Percentiles rank a stretch among this genome's conserved stretches.
These are phyloP conservation scores for Luzula sylvatica DNA, from an alignment of 176 grass and related monocot genomes.

Conservation along the genomic window DNA sequence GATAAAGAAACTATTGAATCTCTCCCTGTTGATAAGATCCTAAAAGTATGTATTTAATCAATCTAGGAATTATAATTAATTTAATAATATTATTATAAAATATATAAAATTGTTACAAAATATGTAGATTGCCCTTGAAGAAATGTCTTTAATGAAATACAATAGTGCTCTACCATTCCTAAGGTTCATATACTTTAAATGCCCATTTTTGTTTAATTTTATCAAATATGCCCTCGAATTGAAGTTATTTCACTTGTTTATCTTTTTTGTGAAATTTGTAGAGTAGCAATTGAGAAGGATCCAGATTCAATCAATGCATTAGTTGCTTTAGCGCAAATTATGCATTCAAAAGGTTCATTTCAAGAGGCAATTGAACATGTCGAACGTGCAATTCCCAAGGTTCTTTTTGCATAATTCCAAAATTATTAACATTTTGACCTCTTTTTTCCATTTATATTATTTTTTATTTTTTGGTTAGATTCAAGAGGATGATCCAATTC, in stretches of 20 bases:
- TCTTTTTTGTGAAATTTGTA: constrained; percentile 17
- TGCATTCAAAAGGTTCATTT: constrained; percentile 48
- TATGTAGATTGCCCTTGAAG: constrained; percentile 29
- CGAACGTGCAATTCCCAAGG: constrained; percentile 67
- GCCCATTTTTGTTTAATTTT: no score
- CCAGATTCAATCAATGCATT: constrained; percentile 49
- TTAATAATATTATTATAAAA: background rate
- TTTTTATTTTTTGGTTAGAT: constrained; percentile 39
- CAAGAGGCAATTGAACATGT: constrained; percentile 55
- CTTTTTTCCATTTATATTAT: constrained; percentile 4
- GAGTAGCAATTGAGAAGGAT: constrained; percentile 58
- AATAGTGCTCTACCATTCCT: constrained; percentile 11
- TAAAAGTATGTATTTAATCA: constrained; percentile 21
- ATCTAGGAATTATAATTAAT: background rate
- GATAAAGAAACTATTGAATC: constrained; percentile 18
- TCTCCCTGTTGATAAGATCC: constrained; percentile 17
- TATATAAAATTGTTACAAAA: constrained; percentile 7
- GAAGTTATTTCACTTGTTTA: no score
- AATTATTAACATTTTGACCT: constrained; percentile 7
- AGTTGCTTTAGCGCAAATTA: constrained; percentile 52
- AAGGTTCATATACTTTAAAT: no score
- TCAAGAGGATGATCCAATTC: constrained; percentile 62
- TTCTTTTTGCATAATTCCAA: constrained; percentile 22
- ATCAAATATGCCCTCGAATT: no score
- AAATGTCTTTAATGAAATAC: constrained; percentile 12